These are phyloP conservation scores for Elaeagnus macrophylla DNA, from an alignment of 306 rosid species.

Conservation along the genomic window DNA sequence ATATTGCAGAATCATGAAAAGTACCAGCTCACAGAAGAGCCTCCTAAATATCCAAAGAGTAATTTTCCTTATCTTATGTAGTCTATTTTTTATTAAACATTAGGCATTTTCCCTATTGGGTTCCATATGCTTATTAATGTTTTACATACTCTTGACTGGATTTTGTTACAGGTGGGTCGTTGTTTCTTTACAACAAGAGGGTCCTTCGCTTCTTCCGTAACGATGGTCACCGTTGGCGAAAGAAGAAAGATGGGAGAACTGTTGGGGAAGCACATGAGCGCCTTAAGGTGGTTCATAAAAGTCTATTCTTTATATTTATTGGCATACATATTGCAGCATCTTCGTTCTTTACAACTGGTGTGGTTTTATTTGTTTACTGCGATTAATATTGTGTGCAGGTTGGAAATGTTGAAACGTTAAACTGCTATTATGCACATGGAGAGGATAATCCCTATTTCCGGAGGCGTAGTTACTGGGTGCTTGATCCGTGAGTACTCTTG, in stretches of 20 bases:
- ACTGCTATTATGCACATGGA: constrained; percentile 97
- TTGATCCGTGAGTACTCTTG: constrained; percentile 75
- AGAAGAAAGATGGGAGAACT: constrained; percentile 80
- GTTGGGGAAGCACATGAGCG: constrained; percentile 95
- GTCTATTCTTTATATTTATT: constrained; percentile 10
- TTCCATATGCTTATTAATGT: constrained; percentile 1
- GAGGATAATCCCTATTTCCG: constrained; percentile 77
- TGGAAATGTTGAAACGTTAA: constrained; percentile 76
- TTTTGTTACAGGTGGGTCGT: constrained; percentile 62
- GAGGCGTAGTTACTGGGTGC: constrained; percentile 95
- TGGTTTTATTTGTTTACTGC: background rate
- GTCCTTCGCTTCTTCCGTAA: constrained; percentile 85
- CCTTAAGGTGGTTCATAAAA: constrained; percentile 58
- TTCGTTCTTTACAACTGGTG: constrained; percentile 4
- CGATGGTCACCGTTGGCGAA: constrained; percentile 93
- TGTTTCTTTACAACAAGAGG: constrained; percentile 79
- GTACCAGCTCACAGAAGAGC: constrained; percentile 46
- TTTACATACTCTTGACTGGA: constrained; percentile 9
- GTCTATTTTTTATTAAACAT: background rate
- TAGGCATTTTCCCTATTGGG: constrained; percentile 2
- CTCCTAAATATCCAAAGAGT: constrained; percentile 62
- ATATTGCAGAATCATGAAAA: constrained; percentile 70
- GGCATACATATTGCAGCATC: constrained; percentile 2
- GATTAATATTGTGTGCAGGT: constrained; percentile 48
- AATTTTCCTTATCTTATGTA: constrained; percentile 13